Evolutionary conservation across 2,329 filamentous ascomycete genomes (phyloP), one percentile per base, ranked within the genome.

Genomic region (Rhynchosporium secalis): DNA sequence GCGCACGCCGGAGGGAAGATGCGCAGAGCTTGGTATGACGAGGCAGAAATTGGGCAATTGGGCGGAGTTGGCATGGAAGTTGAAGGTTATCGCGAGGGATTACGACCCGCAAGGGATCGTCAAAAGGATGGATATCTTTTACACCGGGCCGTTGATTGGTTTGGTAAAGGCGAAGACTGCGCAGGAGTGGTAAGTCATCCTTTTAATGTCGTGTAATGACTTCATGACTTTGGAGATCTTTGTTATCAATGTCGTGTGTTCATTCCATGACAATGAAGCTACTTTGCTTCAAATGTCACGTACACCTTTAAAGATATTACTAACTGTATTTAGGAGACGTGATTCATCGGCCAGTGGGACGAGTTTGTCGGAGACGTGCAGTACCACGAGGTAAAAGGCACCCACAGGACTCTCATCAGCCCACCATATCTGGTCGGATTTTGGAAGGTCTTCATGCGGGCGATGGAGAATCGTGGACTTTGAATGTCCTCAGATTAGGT

Each of bases 41-140:
- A 60, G 63, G 26, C 55, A 67, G 7, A 67, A 62, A 3, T 61
- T 79, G 54, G 60, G 65, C 12, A 67, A 66, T 3, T 80, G 78
- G 77, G 72, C 73, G 0, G 67, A 74, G 26, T 55, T 80, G 1
- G 74, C 78, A 0, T 75, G 69, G 51, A 64, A 67, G 0, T 58
- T 80, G 51, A 76, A 78, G 63, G 71, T 68, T 49, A 75, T 78
- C 48, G 76, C 75, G 2, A 58, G 67, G 0, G 73, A 80, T 15
- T 82, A 81, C 64, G 76, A 81, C 54, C 79, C 79, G 1, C n/a
- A 20, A 0, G 78, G 78, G 0, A 60, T 29, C 0, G 74, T 80
- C 0, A 59, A 62, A 0, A 13, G 40, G 1, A 75, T 81, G 52
- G 79, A 81, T 67, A 71, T 80, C 1, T 80, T 81, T 62, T 73